Percentiles rank a stretch among this genome's conserved stretches.
phyloP scores from a whole-genome alignment of 176 grass and related monocot genomes.

The Chloris gayana region DNA sequence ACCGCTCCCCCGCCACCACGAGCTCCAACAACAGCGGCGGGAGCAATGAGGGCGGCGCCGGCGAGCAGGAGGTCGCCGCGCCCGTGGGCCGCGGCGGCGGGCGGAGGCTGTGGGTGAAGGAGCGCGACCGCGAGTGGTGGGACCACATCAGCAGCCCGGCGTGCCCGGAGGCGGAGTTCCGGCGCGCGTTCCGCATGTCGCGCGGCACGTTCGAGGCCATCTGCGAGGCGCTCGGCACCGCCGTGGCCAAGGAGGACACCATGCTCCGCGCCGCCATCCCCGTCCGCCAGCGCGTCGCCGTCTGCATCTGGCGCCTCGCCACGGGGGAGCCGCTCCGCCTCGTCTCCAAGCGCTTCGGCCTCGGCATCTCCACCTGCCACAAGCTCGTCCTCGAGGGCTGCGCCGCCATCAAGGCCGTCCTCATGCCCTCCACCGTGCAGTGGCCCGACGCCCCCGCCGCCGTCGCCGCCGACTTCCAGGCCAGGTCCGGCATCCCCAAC shows the following conservation, averaged over 20 bases:
- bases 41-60: conserved; percentile 16
- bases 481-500: conserved; percentile 55
- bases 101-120: conserved; percentile 74
- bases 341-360: conserved; percentile 74
- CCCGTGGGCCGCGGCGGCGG: conserved; percentile 8
- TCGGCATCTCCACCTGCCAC: conserved; percentile 89
- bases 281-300: conserved; percentile 76
- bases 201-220: conserved; percentile 64
- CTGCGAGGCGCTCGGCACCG: conserved; percentile 62
- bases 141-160: conserved; percentile 56
- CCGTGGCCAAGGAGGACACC: conserved; percentile 87
- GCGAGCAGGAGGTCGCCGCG: background rate
- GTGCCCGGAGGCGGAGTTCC: conserved; percentile 70
- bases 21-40: conserved; percentile 43
- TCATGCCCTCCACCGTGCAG: conserved; percentile 62
- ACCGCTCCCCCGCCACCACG: conserved; percentile 43
- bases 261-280: conserved; percentile 82
- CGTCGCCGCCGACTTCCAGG: conserved; percentile 39
- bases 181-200: conserved; percentile 76
- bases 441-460: conserved; percentile 46
- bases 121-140: conserved; percentile 73
- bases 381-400: conserved; percentile 91
- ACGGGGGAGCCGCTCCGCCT: conserved; percentile 74
- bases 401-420: conserved; percentile 64
- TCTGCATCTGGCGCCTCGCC: conserved; percentile 83